These are phyloP conservation scores for Escallonia rubra DNA, from an alignment of 129 eudicot genomes.

Conservation along the genomic window DNA sequence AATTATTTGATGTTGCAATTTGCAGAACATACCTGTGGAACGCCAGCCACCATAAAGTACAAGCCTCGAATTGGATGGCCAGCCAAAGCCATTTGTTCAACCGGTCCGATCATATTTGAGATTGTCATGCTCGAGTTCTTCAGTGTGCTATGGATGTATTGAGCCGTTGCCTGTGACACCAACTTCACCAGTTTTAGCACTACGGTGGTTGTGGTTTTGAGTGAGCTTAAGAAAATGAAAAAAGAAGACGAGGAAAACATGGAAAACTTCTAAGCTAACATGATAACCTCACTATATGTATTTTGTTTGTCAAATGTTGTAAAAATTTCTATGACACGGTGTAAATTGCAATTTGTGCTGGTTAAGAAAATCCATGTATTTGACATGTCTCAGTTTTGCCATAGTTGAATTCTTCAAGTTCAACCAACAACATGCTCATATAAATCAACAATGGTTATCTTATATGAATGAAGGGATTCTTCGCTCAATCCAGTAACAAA, in stretches of 20 bases:
- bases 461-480: too few species aligned
- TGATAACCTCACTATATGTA: not conserved
- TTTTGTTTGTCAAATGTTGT: not conserved
- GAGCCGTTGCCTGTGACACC: constrained; percentile 17
- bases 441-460: too few species aligned
- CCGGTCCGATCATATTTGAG: constrained; percentile 40
- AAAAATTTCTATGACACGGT: too few species aligned
- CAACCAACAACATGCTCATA: too few species aligned
- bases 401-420: too few species aligned
- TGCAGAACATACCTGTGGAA: constrained; percentile 34
- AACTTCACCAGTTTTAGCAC: not conserved
- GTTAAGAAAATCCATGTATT: too few species aligned
- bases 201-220: too few species aligned
- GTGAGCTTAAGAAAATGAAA: not conserved
- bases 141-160: constrained; percentile 14
- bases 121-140: constrained; percentile 44
- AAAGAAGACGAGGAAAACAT: not conserved
- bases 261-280: not conserved
- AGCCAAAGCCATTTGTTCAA: constrained; percentile 26
- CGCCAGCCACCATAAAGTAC: constrained; percentile 34
- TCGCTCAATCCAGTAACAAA: too few species aligned
- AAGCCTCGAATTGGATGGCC: constrained; percentile 41
- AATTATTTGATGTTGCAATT: not conserved
- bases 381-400: too few species aligned
- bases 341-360: too few species aligned